These are phyloP conservation scores for Penicillium occitanis DNA, from an alignment of 2,329 filamentous ascomycete genomes.

Conservation along the genomic window DNA sequence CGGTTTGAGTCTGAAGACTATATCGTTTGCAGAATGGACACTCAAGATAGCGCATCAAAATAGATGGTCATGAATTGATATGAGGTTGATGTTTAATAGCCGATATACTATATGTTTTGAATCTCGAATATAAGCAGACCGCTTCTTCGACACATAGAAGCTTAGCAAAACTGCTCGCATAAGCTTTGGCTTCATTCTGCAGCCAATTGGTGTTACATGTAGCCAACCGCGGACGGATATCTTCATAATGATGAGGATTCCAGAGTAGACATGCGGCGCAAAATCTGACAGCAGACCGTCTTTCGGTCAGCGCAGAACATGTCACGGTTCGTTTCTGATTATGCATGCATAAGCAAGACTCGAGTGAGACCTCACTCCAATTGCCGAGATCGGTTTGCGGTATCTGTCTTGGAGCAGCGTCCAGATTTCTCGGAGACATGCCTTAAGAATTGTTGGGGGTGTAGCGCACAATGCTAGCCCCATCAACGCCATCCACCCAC, in stretches of 20 bases:
- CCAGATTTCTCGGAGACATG: background rate
- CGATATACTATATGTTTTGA: background rate
- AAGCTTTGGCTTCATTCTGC: background rate
- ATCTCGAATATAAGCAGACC: background rate
- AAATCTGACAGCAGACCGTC: background rate
- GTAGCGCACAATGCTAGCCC: too few species aligned
- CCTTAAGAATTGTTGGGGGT: too few species aligned
- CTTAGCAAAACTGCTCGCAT: background rate
- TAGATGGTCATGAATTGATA: background rate
- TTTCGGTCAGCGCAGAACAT: too few species aligned
- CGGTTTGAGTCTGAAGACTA: background rate
- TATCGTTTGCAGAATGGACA: background rate
- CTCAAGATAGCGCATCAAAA: background rate
- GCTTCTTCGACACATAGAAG: background rate
- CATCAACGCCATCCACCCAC: slow-evolving; percentile 87
- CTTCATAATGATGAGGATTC: background rate
- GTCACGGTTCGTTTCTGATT: background rate
- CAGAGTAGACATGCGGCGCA: background rate
- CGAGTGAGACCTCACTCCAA: background rate
- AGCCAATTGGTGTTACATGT: background rate
- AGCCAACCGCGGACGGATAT: background rate
- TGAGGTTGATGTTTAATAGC: background rate
- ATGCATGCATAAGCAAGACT: background rate
- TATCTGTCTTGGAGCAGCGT: too few species aligned
- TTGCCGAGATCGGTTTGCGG: background rate